Conservation (phyloP, 139 green algal species). For the Coccomyxa sp. region DNA sequence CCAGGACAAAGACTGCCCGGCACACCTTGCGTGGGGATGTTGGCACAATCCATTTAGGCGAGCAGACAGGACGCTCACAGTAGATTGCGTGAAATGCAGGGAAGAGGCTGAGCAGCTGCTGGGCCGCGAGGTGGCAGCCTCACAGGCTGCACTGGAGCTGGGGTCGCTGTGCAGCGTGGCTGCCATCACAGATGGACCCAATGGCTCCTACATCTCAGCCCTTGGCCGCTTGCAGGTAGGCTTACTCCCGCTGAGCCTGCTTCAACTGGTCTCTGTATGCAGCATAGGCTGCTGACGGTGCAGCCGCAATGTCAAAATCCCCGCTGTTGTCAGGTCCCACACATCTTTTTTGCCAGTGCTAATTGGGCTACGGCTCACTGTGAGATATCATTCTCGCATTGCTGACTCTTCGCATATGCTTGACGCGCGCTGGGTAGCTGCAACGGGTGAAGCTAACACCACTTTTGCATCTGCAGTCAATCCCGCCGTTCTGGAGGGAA, state of each 20-base stretch:
- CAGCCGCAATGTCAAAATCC: not conserved
- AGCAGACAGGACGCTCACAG: slow-evolving; percentile 41
- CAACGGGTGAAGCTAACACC: too few relatives aligned
- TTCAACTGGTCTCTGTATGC: not conserved
- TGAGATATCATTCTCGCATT: not conserved
- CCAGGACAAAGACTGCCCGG: too few relatives aligned
- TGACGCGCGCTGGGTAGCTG: too few relatives aligned
- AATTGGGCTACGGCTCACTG: not conserved
- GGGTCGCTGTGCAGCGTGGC: slow-evolving; percentile 53
- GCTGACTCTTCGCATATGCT: not conserved
- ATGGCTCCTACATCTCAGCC: slow-evolving; percentile 49
- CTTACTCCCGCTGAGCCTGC: not conserved
- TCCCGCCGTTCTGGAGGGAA: slow-evolving; percentile 63
- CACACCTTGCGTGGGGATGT: too few relatives aligned
- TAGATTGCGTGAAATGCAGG: slow-evolving; percentile 2
- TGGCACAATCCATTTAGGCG: not conserved
- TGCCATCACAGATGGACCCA: slow-evolving; percentile 81
- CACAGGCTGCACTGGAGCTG: slow-evolving; percentile 50
- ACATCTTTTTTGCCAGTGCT: not conserved
- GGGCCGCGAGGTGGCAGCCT: slow-evolving; percentile 7
- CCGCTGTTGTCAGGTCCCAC: not conserved
- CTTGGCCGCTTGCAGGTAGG: slow-evolving; percentile 46
- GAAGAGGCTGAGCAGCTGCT: slow-evolving; percentile 12
- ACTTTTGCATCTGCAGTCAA: slow-evolving; percentile 3
- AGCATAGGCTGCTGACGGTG: not conserved